phyloP scores from a whole-genome alignment of 2,329 filamentous ascomycete genomes.

The Cladophialophora bantiana region DNA sequence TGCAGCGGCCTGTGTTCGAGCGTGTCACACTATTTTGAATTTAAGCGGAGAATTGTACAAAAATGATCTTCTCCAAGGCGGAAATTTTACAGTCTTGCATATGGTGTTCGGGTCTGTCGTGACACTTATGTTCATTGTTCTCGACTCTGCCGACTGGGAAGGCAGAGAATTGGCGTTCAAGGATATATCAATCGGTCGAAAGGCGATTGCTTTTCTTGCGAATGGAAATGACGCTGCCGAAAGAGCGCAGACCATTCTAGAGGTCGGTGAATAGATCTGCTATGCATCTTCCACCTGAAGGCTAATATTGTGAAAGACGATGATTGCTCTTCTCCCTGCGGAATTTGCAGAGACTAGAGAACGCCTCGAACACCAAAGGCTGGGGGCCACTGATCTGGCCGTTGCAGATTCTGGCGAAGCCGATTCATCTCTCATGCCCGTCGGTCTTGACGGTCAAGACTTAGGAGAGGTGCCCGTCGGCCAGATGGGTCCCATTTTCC shows the following conservation, averaged over 20 bases:
- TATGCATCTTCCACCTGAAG: background rate
- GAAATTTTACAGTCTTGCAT: slow-evolving; percentile 5
- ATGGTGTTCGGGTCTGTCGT: slow-evolving; percentile 11
- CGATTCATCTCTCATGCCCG: background rate
- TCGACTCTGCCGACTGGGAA: slow-evolving; percentile 10
- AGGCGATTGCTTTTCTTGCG: slow-evolving; percentile 4
- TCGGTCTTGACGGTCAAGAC: background rate
- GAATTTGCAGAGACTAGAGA: slow-evolving; percentile 12
- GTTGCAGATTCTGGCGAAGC: background rate
- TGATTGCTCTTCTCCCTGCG: slow-evolving; percentile 1
- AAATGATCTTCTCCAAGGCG: slow-evolving; percentile 9
- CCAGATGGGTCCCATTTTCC: background rate
- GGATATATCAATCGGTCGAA: slow-evolving; percentile 12
- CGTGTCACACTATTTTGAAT: slow-evolving; percentile 16
- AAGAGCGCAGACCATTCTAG: background rate
- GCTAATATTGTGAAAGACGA: slow-evolving; percentile 7
- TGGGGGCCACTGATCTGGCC: background rate
- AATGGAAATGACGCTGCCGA: slow-evolving; percentile 1
- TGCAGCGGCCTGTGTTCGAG: slow-evolving; percentile 11
- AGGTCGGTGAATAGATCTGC: background rate
- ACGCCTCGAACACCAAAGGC: background rate
- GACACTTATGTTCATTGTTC: slow-evolving; percentile 9
- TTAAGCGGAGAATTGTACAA: slow-evolving; percentile 2
- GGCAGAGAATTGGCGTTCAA: slow-evolving; percentile 1
- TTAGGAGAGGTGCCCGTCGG: background rate